Evolutionary conservation across 371 early-diverging fungal species (phyloP), one percentile per base, ranked within the genome.

Genomic region (Apophysomyces sp.): DNA sequence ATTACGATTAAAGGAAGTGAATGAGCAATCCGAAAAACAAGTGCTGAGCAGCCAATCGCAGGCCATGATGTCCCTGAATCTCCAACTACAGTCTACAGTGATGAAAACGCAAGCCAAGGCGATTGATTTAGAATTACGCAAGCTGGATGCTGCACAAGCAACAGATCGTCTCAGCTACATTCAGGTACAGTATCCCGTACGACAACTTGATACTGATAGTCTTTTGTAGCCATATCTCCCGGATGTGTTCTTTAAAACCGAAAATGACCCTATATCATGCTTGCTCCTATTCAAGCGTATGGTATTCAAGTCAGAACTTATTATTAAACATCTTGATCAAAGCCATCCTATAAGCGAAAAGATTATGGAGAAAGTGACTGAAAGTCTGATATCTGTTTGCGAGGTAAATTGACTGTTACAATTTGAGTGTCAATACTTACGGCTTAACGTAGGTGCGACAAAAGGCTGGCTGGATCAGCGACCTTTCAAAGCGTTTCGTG

Each of bases 71-170:
- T 88, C 83, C 13, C 80, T 94, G 30, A 93, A 91, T 57, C 72
- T 92, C 60, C 89, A 92, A 59, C 74, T 96, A 29, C 92, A 93
- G 69, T 83, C 87, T 4, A 87, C 91, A 1, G 90, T 87, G 2
- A 84, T 89, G 78, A 95, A 94, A 72, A 89, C 94, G 9, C 90
- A 93, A 66, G 92, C 94, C 12, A 92, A 92, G 74, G 85, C 92
- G 4, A 89, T 97, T 55, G 97, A 97, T 67, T 76, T 96, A 41
- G 96, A 96, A 58, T 81, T 97, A 49, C 84, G 93, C 21, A 89
- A 92, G 56, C 72, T 96, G 30, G 96, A 97, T 28, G 92, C 90
- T 28, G 71, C 80, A 21, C 95, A 96, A 72, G 94, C 94, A 5
- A 81, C 80, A 8, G 89, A 92, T 62, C 86, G 94, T 57, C 71